A percentile compares a stretch with the other conserved stretches of the same genome.
These are phyloP conservation scores for Fusarium phyllophilum DNA, from an alignment of 2,329 filamentous ascomycete species.

Conservation along the genomic window DNA sequence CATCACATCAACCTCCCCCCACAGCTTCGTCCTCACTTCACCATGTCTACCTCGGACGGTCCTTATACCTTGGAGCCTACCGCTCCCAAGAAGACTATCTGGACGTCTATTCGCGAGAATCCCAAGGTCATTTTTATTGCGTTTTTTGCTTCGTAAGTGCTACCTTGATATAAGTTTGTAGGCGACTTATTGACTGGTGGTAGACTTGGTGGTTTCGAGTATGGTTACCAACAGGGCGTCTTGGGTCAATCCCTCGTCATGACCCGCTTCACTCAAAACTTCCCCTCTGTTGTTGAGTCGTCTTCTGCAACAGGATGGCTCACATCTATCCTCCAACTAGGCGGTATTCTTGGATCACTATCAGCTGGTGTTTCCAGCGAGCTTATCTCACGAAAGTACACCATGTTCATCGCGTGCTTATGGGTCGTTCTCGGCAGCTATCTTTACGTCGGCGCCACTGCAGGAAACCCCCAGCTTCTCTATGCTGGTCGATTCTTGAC, in stretches of 20 bases:
- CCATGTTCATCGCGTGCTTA: conserved; percentile 60
- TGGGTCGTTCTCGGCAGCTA: conserved; percentile 60
- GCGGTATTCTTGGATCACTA: conserved; percentile 60
- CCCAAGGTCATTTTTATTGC: conserved; percentile 42
- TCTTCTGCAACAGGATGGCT: conserved; percentile 61
- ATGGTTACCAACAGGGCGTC: conserved; percentile 60
- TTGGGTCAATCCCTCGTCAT: conserved; percentile 65
- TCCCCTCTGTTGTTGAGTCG: conserved; percentile 58
- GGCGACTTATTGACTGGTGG: neutral
- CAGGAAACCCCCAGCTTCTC: conserved; percentile 52
- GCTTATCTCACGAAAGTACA: conserved; percentile 61
- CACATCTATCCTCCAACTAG: conserved; percentile 61
- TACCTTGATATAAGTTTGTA: too few relatives aligned
- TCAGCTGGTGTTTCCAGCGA: conserved; percentile 60
- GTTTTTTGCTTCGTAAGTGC: conserved; percentile 39
- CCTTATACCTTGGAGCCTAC: conserved; percentile 15
- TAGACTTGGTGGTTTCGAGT: conserved; percentile 41
- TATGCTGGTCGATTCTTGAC: conserved; percentile 62
- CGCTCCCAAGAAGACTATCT: conserved; percentile 19
- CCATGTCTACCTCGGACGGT: conserved; percentile 16
- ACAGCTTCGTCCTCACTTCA: conserved; percentile 2
- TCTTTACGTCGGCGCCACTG: conserved; percentile 56
- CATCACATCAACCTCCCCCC: conserved; percentile 9
- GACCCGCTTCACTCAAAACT: conserved; percentile 60
- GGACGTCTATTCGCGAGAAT: conserved; percentile 19